Base-by-base conservation (phyloP, 1,139 yeast species). In the Meyerozyma carpophila region DNA sequence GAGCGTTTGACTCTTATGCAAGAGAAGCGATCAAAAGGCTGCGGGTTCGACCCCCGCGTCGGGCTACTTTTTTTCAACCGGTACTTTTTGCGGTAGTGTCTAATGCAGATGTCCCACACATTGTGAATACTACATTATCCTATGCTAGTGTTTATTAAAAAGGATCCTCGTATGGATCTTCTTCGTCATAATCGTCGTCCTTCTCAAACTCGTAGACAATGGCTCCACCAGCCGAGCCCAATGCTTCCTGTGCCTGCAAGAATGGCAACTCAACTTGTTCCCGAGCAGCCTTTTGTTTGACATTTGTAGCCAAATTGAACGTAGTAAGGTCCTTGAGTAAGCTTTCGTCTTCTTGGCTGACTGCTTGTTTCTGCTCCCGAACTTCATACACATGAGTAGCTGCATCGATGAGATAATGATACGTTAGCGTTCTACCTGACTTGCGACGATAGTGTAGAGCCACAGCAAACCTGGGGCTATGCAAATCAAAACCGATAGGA, bases 131-230 rank as follows among this genome's bases (percentile, higher is more conserved):
- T 16, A 16, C 18, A 16, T 16, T 16, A 16, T 16, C 18, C 3
- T 16, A 32, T 32, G 18, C 14, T 10, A 32, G n/a, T 9, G 11
- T n/a, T 3, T 4, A n/a, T 40, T 61, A 90, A 56, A 90, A 91
- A 4, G 98, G 98, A 58, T 93, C 98, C 59, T 93, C 98, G 55
- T 84, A 91, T 0, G 98, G 97, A 62, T 93, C 98, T 53, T 93
- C 98, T 62, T 93, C 98, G 58, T 93, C 98, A 54, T 90, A 91
- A 59, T 91, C 98, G 60, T 91, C 84, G 51, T 80, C 84, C 54
- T 79, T 79, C 55, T 87, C 95, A 58, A 82, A 91, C 58, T 91
- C 94, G 58, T 91, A 93, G 10, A 93, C 95, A 55, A 93, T 91
- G 1, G 98, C 98, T 9, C 79, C 79, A 34, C 96, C 95, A 20